Percentiles rank a stretch among this genome's conserved stretches.
Conservation (phyloP, 768 basidiomycete species). For the Leccinum pellstonianum region DNA sequence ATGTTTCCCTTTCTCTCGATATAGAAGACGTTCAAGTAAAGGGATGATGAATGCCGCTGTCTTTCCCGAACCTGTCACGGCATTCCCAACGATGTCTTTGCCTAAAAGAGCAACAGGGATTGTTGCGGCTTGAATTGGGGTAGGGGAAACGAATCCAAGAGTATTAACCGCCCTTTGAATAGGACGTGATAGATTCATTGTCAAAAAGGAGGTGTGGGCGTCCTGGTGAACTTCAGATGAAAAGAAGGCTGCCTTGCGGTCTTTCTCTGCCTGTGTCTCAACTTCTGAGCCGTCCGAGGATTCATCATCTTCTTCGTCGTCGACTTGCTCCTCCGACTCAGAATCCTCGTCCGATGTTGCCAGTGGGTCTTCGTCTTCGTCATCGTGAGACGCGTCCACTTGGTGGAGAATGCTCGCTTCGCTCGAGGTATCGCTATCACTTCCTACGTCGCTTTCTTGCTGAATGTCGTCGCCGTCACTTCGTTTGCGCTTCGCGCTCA, state of each 20-base stretch:
- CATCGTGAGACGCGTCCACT: conserved; percentile 25
- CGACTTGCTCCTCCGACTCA: conserved; percentile 26
- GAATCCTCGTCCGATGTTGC: conserved; percentile 33
- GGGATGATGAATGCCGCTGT: conserved; percentile 97
- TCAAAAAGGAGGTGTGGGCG: conserved; percentile 76
- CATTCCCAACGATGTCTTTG: conserved; percentile 93
- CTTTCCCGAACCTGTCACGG: conserved; percentile 97
- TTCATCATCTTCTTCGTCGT: conserved; percentile 37
- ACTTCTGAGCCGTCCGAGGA: conserved; percentile 62
- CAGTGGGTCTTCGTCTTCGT: conserved; percentile 33
- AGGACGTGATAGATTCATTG: conserved; percentile 95
- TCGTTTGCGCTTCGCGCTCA: conserved; percentile 63
- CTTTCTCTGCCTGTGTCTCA: conserved; percentile 57
- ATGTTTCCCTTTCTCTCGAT: conserved; percentile 85
- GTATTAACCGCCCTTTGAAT: conserved; percentile 87
- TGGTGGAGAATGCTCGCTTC: conserved; percentile 17
- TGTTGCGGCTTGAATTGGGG: conserved; percentile 92
- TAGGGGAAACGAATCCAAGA: conserved; percentile 79
- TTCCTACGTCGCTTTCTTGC: conserved; percentile 36
- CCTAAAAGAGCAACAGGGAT: conserved; percentile 93
- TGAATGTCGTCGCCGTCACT: conserved; percentile 35
- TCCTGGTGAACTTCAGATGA: conserved; percentile 55
- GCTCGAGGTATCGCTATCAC: conserved; percentile 10
- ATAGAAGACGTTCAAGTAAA: conserved; percentile 87
- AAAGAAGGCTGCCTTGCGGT: conserved; percentile 87